Base-by-base conservation (phyloP, 192 early-diverging fungal genomes). In the Kappamyces sp. region DNA sequence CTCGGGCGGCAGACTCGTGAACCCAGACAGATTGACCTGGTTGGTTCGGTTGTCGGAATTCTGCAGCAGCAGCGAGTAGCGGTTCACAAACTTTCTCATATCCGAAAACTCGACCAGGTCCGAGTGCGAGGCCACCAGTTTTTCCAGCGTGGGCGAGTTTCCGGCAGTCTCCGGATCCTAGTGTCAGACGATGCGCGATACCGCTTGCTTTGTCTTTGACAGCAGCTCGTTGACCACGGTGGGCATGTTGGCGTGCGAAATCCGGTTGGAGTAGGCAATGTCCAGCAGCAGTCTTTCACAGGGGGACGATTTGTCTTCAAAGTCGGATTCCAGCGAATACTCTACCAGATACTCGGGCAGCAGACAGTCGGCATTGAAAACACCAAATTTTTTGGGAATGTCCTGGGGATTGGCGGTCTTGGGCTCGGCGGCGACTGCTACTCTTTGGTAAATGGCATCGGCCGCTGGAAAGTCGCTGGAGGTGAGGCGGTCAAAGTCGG, bases 331-430 rank as follows among this genome's bases (percentile, higher is more conserved):
- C 3, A 80, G 6, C 43, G 72, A 70, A 61, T 70, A 80, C 49
- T 80, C 78, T 7, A 80, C 62, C 48, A 76, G 71, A 52, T 68
- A 80, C 49, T 80, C 78, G 12, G 78, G 71, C 2, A 76, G 62
- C 1, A 74, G 35, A 8, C 67, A n/a, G 9, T 68, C 58, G 35
- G 58, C 42, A 55, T 79, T 69, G 9, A 51, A 49, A 6, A 71
- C 57, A 33, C 49, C 50, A 43, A 68, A 77, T 35, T 60, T 41
- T 48, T 41, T 65, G 4, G 34, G 62, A 7, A 9, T 55, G 7
- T 7, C 12, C n/a, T 9, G 6, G 49, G 0, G 49, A 33, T 51
- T 32, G 34, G 23, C 52, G 37, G 51, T 58, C n/a, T 42, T 48
- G 23, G 23, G n/a, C 39, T 44, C 43, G 39, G 31, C 41, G 51